Evolutionary conservation across 2,329 filamentous ascomycete genomes (phyloP).

Genomic region (Graphilbum ipis-grandicollis): DNA sequence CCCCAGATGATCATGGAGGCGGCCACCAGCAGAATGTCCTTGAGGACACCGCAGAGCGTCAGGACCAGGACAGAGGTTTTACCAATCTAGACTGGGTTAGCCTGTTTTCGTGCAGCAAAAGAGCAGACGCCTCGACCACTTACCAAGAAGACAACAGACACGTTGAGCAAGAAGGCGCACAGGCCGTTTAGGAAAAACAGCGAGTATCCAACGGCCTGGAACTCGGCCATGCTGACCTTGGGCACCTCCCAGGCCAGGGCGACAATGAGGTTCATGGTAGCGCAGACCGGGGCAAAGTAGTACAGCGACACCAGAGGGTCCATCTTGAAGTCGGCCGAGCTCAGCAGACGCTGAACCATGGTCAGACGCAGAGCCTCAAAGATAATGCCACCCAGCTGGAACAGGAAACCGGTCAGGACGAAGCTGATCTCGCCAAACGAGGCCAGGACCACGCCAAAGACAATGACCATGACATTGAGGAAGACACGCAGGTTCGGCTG

Average conservation of each 20-base stretch:
- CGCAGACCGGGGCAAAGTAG: conserved; percentile 78
- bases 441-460: conserved; percentile 84
- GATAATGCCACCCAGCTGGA: conserved; percentile 59
- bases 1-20: conserved; percentile 72
- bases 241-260: conserved; percentile 61
- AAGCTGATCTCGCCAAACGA: conserved; percentile 95
- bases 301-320: conserved; percentile 76
- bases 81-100: no score
- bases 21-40: conserved; percentile 68
- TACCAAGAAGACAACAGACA: conserved; percentile 76
- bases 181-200: conserved; percentile 61
- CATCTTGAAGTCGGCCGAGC: conserved; percentile 79
- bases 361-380: conserved; percentile 73
- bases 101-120: conserved; percentile 16
- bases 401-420: conserved; percentile 60
- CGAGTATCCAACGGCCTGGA: conserved; percentile 56
- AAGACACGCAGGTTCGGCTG: conserved; percentile 75
- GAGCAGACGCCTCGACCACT: conserved; percentile 14
- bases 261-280: conserved; percentile 60
- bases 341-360: conserved; percentile 70
- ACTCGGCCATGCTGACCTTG: conserved; percentile 47
- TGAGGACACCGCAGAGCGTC: conserved; percentile 73
- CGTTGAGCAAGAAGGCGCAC: conserved; percentile 66
- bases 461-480: conserved; percentile 86
- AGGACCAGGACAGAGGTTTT: conserved; percentile 76